Percentiles rank a stretch among this genome's conserved stretches.
These are phyloP conservation scores for Metschnikowia continentalis DNA, from an alignment of 805 yeast genomes.

Conservation along the genomic window DNA sequence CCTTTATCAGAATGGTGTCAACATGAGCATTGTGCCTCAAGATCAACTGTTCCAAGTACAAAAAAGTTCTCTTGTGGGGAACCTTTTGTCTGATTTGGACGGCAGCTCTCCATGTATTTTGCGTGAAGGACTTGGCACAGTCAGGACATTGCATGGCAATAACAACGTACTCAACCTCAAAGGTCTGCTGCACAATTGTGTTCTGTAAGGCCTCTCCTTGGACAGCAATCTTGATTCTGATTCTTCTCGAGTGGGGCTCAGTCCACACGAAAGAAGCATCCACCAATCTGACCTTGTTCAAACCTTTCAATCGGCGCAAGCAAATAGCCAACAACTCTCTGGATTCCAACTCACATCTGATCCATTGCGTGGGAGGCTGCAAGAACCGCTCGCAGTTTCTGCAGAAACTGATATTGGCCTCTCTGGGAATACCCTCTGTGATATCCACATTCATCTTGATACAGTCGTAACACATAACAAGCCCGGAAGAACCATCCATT, in stretches of 20 bases:
- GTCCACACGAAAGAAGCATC: slow-evolving; percentile 98
- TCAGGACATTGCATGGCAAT: slow-evolving; percentile 97
- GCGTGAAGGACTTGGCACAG: slow-evolving; percentile 95
- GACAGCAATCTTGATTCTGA: slow-evolving; percentile 84
- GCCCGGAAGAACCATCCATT: slow-evolving; percentile 89
- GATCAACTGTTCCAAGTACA: slow-evolving; percentile 92
- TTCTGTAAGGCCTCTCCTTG: slow-evolving; percentile 95
- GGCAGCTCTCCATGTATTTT: slow-evolving; percentile 96
- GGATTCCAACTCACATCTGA: slow-evolving; percentile 83
- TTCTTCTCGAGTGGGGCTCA: slow-evolving; percentile 96
- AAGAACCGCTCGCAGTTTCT: slow-evolving; percentile 94
- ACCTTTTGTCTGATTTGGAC: slow-evolving; percentile 98
- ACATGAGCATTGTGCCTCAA: slow-evolving; percentile 89
- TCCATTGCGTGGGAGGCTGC: slow-evolving; percentile 95
- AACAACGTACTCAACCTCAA: slow-evolving; percentile 91
- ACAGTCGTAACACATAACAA: slow-evolving; percentile 97
- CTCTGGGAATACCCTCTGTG: slow-evolving; percentile 88
- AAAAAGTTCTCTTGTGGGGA: slow-evolving; percentile 91
- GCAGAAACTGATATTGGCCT: slow-evolving; percentile 89
- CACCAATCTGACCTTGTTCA: slow-evolving; percentile 76
- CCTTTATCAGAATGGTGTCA: slow-evolving; percentile 90
- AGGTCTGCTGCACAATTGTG: slow-evolving; percentile 88
- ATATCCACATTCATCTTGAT: slow-evolving; percentile 89
- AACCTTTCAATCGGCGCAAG: slow-evolving; percentile 81
- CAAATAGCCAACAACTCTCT: slow-evolving; percentile 90